These are phyloP conservation scores for Cytospora piceicola DNA, from an alignment of 2,329 filamentous ascomycete species.

Conservation along the genomic window DNA sequence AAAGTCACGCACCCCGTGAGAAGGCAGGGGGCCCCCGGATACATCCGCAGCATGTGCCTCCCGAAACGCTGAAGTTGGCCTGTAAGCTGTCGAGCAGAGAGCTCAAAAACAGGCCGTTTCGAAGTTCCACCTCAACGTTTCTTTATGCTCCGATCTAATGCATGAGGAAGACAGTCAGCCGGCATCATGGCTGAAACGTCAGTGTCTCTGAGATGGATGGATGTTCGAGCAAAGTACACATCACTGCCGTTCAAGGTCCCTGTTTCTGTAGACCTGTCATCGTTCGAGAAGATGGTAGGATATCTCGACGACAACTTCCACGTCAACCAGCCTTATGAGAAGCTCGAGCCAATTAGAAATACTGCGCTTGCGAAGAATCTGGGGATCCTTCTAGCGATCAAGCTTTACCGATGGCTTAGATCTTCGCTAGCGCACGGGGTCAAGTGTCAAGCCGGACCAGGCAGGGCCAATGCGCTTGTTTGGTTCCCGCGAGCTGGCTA, in stretches of 20 bases:
- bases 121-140: not conserved
- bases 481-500: slow-evolving; percentile 21
- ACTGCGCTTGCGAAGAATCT: not conserved
- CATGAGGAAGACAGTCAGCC: not conserved
- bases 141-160: not conserved
- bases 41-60: not conserved
- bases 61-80: not conserved
- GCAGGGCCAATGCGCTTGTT: slow-evolving; percentile 14
- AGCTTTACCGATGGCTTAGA: slow-evolving; percentile 8
- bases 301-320: slow-evolving; percentile 4
- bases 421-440: slow-evolving; percentile 1
- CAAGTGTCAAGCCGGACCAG: slow-evolving; percentile 7
- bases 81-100: not conserved
- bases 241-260: not conserved
- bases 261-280: not conserved
- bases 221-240: not conserved
- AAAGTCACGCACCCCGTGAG: slow-evolving; percentile 5
- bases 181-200: not conserved
- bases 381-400: not conserved
- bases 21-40: not conserved
- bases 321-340: not conserved
- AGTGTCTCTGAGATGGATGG: too few relatives aligned
- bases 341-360: not conserved
- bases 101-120: not conserved
- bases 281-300: not conserved